A percentile compares a stretch with the other conserved stretches of the same genome.
Conservation (phyloP, 768 basidiomycete genomes). For the Fomitopsis serialis region DNA sequence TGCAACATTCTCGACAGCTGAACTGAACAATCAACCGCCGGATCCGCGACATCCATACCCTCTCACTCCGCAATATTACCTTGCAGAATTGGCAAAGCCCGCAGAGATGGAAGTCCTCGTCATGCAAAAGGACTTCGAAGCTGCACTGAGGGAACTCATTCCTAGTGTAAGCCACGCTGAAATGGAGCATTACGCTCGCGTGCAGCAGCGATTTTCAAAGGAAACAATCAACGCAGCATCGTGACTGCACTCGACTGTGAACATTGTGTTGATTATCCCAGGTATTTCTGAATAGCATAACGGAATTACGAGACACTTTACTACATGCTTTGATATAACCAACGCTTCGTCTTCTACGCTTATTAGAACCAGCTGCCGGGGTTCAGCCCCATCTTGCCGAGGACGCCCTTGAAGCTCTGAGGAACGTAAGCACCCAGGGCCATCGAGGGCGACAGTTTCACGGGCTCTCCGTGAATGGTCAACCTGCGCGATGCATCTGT, state of each 20-base stretch:
- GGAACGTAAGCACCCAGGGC: constrained; percentile 44
- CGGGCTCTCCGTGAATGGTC: constrained; percentile 43
- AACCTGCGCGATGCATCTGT: constrained; percentile 28
- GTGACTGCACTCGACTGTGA: neutral
- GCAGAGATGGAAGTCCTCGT: constrained; percentile 77
- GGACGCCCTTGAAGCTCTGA: constrained; percentile 45
- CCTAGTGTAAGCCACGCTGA: constrained; percentile 84
- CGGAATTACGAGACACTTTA: neutral
- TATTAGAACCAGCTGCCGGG: constrained; percentile 53
- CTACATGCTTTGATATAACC: neutral
- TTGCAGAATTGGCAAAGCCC: constrained; percentile 71
- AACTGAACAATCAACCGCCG: constrained; percentile 40
- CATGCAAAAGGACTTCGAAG: constrained; percentile 65
- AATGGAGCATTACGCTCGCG: constrained; percentile 74
- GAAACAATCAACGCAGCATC: constrained; percentile 4
- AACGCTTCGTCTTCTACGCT: neutral
- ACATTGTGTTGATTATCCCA: neutral
- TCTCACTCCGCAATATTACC: constrained; percentile 85
- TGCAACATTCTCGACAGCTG: constrained; percentile 13
- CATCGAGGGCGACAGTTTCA: constrained; percentile 35
- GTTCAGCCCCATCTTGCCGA: constrained; percentile 48
- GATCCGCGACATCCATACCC: constrained; percentile 51
- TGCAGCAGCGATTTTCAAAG: constrained; percentile 64
- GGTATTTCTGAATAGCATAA: neutral
- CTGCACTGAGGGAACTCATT: constrained; percentile 62